Evolutionary conservation across 1,284 basidiomycete species (phyloP).

Genomic region (Golubevia sp.): DNA sequence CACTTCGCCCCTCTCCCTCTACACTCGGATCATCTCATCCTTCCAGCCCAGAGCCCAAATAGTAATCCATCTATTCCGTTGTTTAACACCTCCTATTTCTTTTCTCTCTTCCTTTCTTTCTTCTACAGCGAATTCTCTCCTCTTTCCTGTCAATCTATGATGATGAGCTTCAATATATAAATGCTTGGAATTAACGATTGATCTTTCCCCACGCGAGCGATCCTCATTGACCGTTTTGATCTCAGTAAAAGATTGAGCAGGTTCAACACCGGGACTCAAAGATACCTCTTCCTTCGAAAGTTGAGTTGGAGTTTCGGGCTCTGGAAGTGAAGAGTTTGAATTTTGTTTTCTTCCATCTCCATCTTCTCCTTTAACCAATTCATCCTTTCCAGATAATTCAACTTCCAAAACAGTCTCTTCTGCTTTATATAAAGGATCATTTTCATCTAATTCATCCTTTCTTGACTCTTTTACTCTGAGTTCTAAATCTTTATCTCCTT

Average conservation of each 20-base stretch:
- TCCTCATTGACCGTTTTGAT: neutral
- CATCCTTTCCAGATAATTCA: slow-evolving; percentile 8
- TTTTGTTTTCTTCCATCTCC: too few species aligned
- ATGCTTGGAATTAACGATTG: neutral
- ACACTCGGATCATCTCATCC: neutral
- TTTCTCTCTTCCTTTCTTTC: slow-evolving; percentile 10
- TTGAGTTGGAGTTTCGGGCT: neutral
- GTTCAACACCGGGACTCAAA: too few species aligned
- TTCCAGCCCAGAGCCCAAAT: slow-evolving; percentile 23
- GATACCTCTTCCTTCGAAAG: slow-evolving; percentile 10
- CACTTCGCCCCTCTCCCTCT: neutral
- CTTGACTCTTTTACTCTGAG: neutral
- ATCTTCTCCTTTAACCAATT: too few species aligned
- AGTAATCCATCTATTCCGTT: slow-evolving; percentile 33
- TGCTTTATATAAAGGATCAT: slow-evolving; percentile 16
- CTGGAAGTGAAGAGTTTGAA: neutral
- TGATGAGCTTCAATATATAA: slow-evolving; percentile 35
- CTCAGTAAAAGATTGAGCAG: slow-evolving; percentile 1
- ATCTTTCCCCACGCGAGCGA: neutral
- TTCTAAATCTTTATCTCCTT: too few species aligned
- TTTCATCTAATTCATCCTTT: slow-evolving; percentile 1
- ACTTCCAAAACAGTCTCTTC: slow-evolving; percentile 30
- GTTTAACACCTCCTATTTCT: slow-evolving; percentile 19
- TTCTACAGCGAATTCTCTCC: slow-evolving; percentile 12
- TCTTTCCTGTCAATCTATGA: slow-evolving; percentile 51